Conservation (phyloP, 139 green algal genomes). For the Trebouxia sp. region DNA sequence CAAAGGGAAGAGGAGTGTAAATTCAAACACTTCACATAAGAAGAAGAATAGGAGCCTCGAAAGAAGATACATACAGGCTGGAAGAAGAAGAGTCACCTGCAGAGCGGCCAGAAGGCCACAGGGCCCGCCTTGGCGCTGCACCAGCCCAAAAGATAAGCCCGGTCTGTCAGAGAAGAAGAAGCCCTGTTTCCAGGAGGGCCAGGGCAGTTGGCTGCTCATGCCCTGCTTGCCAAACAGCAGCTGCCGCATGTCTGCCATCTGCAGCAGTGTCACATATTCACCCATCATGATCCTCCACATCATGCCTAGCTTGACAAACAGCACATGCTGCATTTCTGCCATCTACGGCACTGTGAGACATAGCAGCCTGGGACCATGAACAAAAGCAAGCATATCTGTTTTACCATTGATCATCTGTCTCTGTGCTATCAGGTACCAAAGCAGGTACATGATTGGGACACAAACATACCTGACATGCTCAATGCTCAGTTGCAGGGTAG, state of each 20-base stretch:
- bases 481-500: too few species aligned
- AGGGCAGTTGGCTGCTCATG: conserved; percentile 2
- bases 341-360: neutral
- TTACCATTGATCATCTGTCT: too few species aligned
- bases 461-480: too few species aligned
- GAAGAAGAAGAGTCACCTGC: neutral
- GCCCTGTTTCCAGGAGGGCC: conserved; percentile 20
- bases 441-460: too few species aligned
- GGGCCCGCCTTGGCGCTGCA: conserved; percentile 13
- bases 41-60: too few species aligned
- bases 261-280: neutral
- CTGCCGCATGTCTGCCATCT: conserved; percentile 14
- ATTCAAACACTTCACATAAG: too few species aligned
- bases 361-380: neutral
- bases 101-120: conserved; percentile 20
- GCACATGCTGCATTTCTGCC: neutral
- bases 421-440: too few species aligned
- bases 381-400: too few species aligned
- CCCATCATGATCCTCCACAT: neutral
- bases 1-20: too few species aligned
- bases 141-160: neutral
- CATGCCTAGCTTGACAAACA: neutral
- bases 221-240: neutral
- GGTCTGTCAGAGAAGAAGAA: conserved; percentile 23
- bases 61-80: neutral